Conservation (phyloP, 108 stramenopile genomes). For the Skeletonema costatum region DNA sequence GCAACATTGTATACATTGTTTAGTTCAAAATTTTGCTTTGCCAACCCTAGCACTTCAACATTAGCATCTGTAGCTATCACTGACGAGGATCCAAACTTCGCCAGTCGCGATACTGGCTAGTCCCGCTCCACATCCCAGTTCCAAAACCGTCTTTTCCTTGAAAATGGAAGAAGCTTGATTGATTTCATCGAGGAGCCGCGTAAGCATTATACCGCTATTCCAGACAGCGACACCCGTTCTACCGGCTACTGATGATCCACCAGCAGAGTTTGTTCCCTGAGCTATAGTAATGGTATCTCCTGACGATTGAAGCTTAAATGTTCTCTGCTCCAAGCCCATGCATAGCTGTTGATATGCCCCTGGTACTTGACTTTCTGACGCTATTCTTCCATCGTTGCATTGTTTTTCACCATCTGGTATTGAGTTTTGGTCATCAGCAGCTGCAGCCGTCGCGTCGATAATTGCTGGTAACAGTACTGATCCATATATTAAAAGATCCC, state of each 20-base stretch:
- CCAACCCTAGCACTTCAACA: slow-evolving; percentile 51
- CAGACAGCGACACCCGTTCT: slow-evolving; percentile 23
- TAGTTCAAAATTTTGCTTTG: slow-evolving; percentile 48
- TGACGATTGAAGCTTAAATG: slow-evolving; percentile 28
- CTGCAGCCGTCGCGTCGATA: not conserved
- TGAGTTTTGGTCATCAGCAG: not conserved
- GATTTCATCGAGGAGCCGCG: slow-evolving; percentile 53
- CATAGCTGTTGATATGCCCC: slow-evolving; percentile 74
- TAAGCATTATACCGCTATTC: slow-evolving; percentile 67
- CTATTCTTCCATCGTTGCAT: slow-evolving; percentile 40
- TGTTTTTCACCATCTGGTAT: not conserved
- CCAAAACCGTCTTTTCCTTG: slow-evolving; percentile 42
- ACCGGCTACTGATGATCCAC: slow-evolving; percentile 15
- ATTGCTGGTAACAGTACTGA: not conserved
- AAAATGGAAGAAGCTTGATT: slow-evolving; percentile 16
- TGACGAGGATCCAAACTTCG: slow-evolving; percentile 46
- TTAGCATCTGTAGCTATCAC: slow-evolving; percentile 71
- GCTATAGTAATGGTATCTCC: slow-evolving; percentile 26
- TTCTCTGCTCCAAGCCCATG: slow-evolving; percentile 52
- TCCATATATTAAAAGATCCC: not conserved
- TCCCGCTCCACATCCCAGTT: slow-evolving; percentile 65
- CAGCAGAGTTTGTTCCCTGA: slow-evolving; percentile 31
- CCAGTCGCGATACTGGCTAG: slow-evolving; percentile 52
- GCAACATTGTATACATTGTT: slow-evolving; percentile 35
- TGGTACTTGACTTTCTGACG: slow-evolving; percentile 56